Conservation (phyloP, 495 filamentous ascomycete species). For the Echria macrotheca region DNA sequence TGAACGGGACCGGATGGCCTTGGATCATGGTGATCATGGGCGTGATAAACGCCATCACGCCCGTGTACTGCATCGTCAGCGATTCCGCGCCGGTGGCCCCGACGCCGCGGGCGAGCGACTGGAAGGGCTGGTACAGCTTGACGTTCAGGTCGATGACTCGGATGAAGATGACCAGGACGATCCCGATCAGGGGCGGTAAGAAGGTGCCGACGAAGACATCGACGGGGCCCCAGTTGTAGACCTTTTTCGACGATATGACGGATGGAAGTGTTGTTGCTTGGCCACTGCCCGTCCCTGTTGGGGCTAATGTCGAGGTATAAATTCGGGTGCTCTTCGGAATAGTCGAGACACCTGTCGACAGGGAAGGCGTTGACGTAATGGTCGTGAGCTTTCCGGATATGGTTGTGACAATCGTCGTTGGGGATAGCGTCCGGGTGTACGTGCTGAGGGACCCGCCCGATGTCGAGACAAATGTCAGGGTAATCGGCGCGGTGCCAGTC, state of each 20-base stretch:
- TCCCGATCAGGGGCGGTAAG: slow-evolving; percentile 26
- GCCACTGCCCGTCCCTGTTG: slow-evolving; percentile 4
- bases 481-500: slow-evolving; percentile 21
- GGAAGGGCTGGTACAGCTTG: slow-evolving; percentile 37
- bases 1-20: slow-evolving; percentile 25
- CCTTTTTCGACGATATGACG: slow-evolving; percentile 16
- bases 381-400: slow-evolving; percentile 25
- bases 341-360: slow-evolving; percentile 20
- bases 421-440: slow-evolving; percentile 19
- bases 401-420: slow-evolving; percentile 25
- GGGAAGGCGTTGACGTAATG: slow-evolving; percentile 25
- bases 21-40: slow-evolving; percentile 21
- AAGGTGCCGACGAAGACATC: slow-evolving; percentile 35
- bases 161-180: slow-evolving; percentile 27
- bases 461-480: slow-evolving; percentile 24
- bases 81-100: slow-evolving; percentile 18
- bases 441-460: slow-evolving; percentile 23
- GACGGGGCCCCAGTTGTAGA: slow-evolving; percentile 18
- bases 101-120: slow-evolving; percentile 18
- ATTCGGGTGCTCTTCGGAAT: slow-evolving; percentile 15
- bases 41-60: slow-evolving; percentile 19
- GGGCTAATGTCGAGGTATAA: slow-evolving; percentile 17
- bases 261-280: background rate
- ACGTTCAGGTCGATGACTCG: slow-evolving; percentile 35
- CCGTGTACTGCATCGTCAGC: slow-evolving; percentile 27